phyloP scores from a whole-genome alignment of 495 filamentous ascomycete species.

The Oidiodendron maius region DNA sequence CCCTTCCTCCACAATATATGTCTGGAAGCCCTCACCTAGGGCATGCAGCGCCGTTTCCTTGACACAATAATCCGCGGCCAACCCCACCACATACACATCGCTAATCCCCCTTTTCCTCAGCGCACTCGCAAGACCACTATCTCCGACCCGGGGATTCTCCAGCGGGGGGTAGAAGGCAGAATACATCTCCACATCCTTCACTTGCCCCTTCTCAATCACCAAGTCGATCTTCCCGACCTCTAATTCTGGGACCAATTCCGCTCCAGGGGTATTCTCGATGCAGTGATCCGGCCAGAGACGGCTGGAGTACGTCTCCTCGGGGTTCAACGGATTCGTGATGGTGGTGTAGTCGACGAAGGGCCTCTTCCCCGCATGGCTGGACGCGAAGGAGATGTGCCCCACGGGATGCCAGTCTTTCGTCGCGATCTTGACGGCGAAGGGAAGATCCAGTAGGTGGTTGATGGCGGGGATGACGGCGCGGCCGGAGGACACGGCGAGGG shows the following conservation, averaged over 20 bases:
- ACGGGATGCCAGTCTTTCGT: constrained; percentile 87
- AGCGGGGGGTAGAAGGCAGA: constrained; percentile 77
- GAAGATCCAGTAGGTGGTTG: constrained; percentile 68
- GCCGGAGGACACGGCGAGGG: constrained; percentile 70
- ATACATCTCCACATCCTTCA: constrained; percentile 81
- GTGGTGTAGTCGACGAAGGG: constrained; percentile 59
- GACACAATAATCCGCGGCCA: constrained; percentile 90
- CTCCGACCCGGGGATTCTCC: constrained; percentile 42
- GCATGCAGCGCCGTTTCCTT: constrained; percentile 74
- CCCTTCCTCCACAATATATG: constrained; percentile 72
- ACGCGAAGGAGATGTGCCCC: constrained; percentile 85
- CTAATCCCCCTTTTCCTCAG: constrained; percentile 57
- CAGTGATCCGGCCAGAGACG: constrained; percentile 90
- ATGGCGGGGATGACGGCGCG: constrained; percentile 62
- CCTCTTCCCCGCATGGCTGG: constrained; percentile 62
- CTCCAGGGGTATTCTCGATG: constrained; percentile 66
- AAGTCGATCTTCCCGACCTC: constrained; percentile 51
- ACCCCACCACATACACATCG: constrained; percentile 74
- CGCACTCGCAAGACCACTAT: constrained; percentile 50
- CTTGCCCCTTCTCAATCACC: constrained; percentile 71
- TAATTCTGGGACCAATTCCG: constrained; percentile 70
- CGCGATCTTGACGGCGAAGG: constrained; percentile 69
- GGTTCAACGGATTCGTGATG: constrained; percentile 63
- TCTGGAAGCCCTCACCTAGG: constrained; percentile 65
- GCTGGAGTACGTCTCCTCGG: constrained; percentile 56